Conservation (phyloP, 2,329 filamentous ascomycete species). For the Cordyceps cicadae region DNA sequence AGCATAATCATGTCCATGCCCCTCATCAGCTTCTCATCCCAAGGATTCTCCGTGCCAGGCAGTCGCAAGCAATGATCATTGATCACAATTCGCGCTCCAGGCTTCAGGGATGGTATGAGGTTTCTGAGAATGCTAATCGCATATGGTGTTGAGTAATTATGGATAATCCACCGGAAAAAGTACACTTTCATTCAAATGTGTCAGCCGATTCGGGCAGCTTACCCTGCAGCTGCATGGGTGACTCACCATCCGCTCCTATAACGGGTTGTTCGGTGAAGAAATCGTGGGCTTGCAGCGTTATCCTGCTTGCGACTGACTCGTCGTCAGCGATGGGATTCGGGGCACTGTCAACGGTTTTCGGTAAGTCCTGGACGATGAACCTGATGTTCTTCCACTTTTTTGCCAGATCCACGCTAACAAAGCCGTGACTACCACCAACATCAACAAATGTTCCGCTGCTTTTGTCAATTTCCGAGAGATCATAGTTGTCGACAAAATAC, state of each 20-base stretch:
- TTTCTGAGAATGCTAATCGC: constrained; percentile 39
- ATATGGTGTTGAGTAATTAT: constrained; percentile 52
- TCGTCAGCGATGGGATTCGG: constrained; percentile 35
- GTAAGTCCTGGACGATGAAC: constrained; percentile 49
- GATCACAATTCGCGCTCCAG: constrained; percentile 40
- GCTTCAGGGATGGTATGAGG: constrained; percentile 47
- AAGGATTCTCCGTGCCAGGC: constrained; percentile 30
- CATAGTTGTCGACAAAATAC: constrained; percentile 46
- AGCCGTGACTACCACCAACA: constrained; percentile 50
- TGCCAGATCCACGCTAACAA: constrained; percentile 48
- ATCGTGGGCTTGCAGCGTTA: constrained; percentile 42
- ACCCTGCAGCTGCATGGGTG: not conserved
- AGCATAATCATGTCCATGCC: constrained; percentile 47
- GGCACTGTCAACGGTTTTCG: constrained; percentile 39
- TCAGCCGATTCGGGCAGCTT: not conserved
- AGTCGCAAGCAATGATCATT: constrained; percentile 38
- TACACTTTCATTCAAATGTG: constrained; percentile 33
- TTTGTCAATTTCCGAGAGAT: constrained; percentile 40
- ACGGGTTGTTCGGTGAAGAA: constrained; percentile 50
- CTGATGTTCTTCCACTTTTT: constrained; percentile 39
- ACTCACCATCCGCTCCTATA: constrained; percentile 41
- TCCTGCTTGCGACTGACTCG: constrained; percentile 28
- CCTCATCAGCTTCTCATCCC: constrained; percentile 39
- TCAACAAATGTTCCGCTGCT: constrained; percentile 45
- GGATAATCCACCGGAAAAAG: constrained; percentile 51